These are phyloP conservation scores for Zangia roseola DNA, from an alignment of 768 basidiomycete genomes.

Conservation along the genomic window DNA sequence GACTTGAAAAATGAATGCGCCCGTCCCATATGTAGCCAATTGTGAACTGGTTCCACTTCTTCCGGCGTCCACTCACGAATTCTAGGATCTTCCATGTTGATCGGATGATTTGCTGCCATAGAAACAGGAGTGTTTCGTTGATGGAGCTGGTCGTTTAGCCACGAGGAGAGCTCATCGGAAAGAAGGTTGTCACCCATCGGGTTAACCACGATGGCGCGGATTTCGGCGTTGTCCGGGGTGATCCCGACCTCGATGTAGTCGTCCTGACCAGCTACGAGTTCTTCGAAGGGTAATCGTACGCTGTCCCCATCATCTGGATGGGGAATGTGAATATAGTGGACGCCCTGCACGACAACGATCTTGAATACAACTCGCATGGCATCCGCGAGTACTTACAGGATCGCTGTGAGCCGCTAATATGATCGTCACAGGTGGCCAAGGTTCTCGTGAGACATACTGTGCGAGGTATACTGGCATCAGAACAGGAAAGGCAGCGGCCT, in stretches of 20 bases:
- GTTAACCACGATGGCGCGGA: constrained; percentile 16
- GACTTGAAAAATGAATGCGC: constrained; percentile 27
- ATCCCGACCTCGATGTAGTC: constrained; percentile 20
- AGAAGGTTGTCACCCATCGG: constrained; percentile 26
- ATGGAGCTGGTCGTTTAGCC: constrained; percentile 30
- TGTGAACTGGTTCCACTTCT: constrained; percentile 34
- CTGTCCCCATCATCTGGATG: constrained; percentile 16
- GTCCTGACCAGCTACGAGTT: constrained; percentile 20
- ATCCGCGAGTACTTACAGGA: constrained; percentile 17
- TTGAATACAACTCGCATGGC: background rate
- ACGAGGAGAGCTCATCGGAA: constrained; percentile 34
- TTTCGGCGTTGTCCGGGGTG: constrained; percentile 15
- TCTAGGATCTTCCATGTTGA: constrained; percentile 35
- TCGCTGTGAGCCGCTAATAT: constrained; percentile 27
- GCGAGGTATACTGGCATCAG: constrained; percentile 63
- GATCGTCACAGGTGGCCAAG: constrained; percentile 29
- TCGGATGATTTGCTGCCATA: constrained; percentile 18
- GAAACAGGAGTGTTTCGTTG: constrained; percentile 19
- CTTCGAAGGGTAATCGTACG: constrained; percentile 22
- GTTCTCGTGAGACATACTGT: constrained; percentile 40
- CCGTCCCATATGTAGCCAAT: constrained; percentile 39
- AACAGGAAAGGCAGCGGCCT: constrained; percentile 62
- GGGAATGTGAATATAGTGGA: constrained; percentile 29
- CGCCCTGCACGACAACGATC: constrained; percentile 14
- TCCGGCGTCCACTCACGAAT: constrained; percentile 41